phyloP scores from a whole-genome alignment of 805 yeast species.

The Saturnispora hagleri region DNA sequence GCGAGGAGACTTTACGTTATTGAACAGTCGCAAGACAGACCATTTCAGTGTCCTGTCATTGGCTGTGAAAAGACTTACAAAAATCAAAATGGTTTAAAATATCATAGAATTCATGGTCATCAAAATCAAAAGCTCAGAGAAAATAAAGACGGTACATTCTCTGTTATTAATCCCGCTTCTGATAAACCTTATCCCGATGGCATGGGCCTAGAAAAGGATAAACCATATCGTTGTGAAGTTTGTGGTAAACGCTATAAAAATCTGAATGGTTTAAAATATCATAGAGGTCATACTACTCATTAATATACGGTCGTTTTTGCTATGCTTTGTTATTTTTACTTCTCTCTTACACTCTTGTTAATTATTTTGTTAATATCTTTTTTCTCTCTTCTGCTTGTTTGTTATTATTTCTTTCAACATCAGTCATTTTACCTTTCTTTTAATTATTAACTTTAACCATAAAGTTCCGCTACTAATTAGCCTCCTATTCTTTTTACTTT shows the following conservation, averaged over 20 bases:
- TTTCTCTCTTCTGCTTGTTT: not conserved
- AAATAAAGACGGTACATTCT: conserved; percentile 87
- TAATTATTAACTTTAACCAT: not conserved
- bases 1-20: conserved; percentile 89
- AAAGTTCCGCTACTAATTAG: too few relatives aligned
- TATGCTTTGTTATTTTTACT: not conserved
- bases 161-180: conserved; percentile 84
- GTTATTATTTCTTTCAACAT: not conserved
- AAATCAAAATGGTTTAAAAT: conserved; percentile 94
- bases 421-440: not conserved
- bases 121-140: conserved; percentile 88
- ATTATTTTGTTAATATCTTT: not conserved
- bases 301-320: conserved; percentile 21
- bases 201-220: conserved; percentile 91
- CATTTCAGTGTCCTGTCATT: conserved; percentile 94
- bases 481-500: not conserved
- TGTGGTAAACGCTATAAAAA: conserved; percentile 97
- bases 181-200: conserved; percentile 90
- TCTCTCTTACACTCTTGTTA: not conserved
- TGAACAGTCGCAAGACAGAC: conserved; percentile 87
- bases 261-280: conserved; percentile 91
- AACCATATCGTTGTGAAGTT: conserved; percentile 96
- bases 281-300: conserved; percentile 97
- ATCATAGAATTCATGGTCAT: conserved; percentile 93
- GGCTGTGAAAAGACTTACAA: conserved; percentile 97